These are phyloP conservation scores for Acacia melanoxylon DNA, from an alignment of 306 rosid species.

Conservation along the genomic window DNA sequence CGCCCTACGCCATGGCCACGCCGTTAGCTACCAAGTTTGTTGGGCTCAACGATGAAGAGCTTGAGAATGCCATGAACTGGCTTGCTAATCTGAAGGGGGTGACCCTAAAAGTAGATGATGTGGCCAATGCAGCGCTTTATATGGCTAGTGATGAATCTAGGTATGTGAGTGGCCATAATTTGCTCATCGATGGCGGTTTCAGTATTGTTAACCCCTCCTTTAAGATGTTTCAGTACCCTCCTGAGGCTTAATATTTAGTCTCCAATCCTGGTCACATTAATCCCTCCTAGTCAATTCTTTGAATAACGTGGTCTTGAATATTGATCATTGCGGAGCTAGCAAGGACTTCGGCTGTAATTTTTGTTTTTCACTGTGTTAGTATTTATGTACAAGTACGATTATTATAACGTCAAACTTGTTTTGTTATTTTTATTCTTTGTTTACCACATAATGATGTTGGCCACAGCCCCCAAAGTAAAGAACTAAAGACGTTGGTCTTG, in stretches of 20 bases:
- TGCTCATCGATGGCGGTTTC: constrained; percentile 73
- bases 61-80: constrained; percentile 44
- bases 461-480: too few relatives aligned
- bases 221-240: constrained; percentile 49
- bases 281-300: too few relatives aligned
- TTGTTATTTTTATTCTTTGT: neutral
- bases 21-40: constrained; percentile 56
- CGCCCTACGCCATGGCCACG: constrained; percentile 65
- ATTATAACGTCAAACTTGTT: neutral
- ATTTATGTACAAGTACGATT: neutral
- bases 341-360: neutral
- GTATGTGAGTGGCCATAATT: constrained; percentile 82
- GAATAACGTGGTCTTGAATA: neutral
- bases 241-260: constrained; percentile 24
- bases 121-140: constrained; percentile 78
- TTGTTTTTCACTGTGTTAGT: neutral
- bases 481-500: too few relatives aligned
- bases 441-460: neutral
- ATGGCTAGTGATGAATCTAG: constrained; percentile 72
- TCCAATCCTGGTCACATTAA: neutral
- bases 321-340: neutral
- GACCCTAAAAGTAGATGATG: constrained; percentile 63
- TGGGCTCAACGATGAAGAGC: constrained; percentile 41
- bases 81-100: constrained; percentile 63
- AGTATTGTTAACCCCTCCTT: constrained; percentile 62